Evolutionary conservation across 345 rosid species (phyloP).

Genomic region (Microcos paniculata): DNA sequence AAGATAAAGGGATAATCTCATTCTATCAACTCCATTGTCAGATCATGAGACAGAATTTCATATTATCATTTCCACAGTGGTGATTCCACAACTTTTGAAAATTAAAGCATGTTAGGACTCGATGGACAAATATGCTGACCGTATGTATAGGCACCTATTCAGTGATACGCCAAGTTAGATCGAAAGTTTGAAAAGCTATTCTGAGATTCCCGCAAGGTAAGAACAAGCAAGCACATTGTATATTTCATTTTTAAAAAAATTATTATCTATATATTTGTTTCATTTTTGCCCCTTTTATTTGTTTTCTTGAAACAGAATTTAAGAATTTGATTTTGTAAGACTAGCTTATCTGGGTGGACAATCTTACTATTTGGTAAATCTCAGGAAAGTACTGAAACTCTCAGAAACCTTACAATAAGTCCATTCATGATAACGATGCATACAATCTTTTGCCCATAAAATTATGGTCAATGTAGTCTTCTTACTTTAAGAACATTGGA

Average conservation of each 20-base stretch:
- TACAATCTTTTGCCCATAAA: background rate
- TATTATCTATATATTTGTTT: background rate
- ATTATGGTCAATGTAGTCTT: too few relatives aligned
- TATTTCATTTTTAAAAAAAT: too few relatives aligned
- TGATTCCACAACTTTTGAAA: background rate
- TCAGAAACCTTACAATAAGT: background rate
- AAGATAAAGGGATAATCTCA: background rate
- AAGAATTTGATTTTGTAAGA: background rate
- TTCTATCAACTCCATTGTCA: background rate
- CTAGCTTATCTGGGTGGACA: background rate
- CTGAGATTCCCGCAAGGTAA: background rate
- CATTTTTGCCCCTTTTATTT: too few relatives aligned
- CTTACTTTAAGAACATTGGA: background rate
- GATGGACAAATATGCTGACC: background rate
- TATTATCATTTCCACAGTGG: background rate
- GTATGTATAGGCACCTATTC: background rate
- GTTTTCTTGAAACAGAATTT: background rate
- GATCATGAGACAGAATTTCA: background rate
- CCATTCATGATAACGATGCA: background rate
- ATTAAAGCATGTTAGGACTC: too few relatives aligned
- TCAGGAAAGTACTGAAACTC: background rate
- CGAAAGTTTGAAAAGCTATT: background rate
- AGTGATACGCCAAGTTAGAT: background rate
- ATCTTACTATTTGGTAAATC: background rate
- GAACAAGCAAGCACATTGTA: background rate